Conservation (phyloP, 371 early-diverging fungal genomes). For the Rhizopus sp. region DNA sequence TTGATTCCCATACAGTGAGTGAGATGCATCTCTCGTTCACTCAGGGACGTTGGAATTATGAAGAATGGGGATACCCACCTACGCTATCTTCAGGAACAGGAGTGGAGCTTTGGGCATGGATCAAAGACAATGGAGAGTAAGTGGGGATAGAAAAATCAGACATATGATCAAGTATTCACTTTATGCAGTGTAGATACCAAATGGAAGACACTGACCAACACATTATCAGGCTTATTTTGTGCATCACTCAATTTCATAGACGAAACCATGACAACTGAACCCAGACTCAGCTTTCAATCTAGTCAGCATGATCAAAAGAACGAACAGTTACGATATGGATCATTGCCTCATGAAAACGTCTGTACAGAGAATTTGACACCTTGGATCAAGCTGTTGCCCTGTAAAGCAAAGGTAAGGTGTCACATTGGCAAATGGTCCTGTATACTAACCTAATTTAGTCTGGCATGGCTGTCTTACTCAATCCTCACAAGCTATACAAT, state of each 20-base stretch:
- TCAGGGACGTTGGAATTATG: conserved; percentile 86
- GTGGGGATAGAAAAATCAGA: background rate
- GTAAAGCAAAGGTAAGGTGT: conserved; percentile 76
- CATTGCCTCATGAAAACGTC: conserved; percentile 88
- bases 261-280: conserved; percentile 73
- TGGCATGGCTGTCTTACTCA: conserved; percentile 84
- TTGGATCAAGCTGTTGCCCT: conserved; percentile 94
- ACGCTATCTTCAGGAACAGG: conserved; percentile 69
- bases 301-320: conserved; percentile 7
- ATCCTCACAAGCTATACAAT: conserved; percentile 88
- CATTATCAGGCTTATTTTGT: conserved; percentile 92
- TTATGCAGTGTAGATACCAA: conserved; percentile 59
- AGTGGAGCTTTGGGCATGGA: conserved; percentile 82
- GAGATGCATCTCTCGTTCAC: conserved; percentile 89
- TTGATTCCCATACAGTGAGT: conserved; percentile 70
- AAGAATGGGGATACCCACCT: conserved; percentile 75
- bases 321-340: conserved; percentile 68
- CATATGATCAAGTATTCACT: background rate
- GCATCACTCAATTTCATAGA: conserved; percentile 95
- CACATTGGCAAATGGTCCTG: conserved; percentile 1
- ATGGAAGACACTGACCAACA: conserved; percentile 90
- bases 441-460: conserved; percentile 47
- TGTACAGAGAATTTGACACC: conserved; percentile 98
- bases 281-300: conserved; percentile 63
- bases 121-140: conserved; percentile 57